Evolutionary conservation across 2,329 filamentous ascomycete genomes (phyloP).

Genomic region (Sclerotinia subarctica): DNA sequence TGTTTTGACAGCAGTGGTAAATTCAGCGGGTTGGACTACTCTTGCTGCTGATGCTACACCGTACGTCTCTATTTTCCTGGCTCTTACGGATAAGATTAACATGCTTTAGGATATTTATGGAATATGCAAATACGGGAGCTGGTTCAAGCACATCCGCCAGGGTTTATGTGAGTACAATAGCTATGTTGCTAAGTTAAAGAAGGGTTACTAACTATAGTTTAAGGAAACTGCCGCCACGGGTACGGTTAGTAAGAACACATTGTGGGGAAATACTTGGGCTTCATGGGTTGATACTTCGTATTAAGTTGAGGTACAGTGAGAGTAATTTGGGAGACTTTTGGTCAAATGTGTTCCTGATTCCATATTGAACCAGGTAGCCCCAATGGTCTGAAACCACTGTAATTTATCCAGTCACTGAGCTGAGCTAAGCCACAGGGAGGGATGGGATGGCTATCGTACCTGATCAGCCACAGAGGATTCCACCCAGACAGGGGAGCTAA

Average conservation of each 20-base stretch:
- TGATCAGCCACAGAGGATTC: too few relatives aligned
- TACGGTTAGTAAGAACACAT: background rate
- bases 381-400: too few relatives aligned
- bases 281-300: conserved; percentile 12
- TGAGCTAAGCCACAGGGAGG: too few relatives aligned
- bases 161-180: background rate
- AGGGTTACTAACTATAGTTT: background rate
- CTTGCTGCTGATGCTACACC: conserved; percentile 25
- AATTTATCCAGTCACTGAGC: background rate
- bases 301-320: background rate
- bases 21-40: conserved; percentile 46
- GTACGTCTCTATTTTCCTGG: background rate
- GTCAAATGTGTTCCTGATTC: background rate
- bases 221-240: conserved; percentile 13
- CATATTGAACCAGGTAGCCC: background rate
- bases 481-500: too few relatives aligned
- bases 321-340: background rate
- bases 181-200: too few relatives aligned
- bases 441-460: too few relatives aligned
- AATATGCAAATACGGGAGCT: conserved; percentile 11
- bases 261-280: conserved; percentile 7
- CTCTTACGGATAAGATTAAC: background rate
- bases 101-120: background rate
- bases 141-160: conserved; percentile 16
- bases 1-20: conserved; percentile 47